phyloP scores from a whole-genome alignment of 1,284 basidiomycete species.

The Trametes polyzona region DNA sequence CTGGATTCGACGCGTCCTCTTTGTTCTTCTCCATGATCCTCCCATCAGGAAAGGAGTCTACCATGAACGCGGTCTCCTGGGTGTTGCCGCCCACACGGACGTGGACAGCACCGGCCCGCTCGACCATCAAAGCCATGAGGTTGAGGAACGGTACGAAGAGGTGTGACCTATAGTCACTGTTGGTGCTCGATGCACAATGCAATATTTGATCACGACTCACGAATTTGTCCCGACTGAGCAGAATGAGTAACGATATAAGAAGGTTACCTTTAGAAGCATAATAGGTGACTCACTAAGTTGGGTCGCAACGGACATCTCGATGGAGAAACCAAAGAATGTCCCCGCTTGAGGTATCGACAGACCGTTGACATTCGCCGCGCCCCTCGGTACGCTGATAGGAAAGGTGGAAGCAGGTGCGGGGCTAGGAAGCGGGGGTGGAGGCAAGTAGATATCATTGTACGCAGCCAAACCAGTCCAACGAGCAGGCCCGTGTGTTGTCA shows the following conservation, averaged over 20 bases:
- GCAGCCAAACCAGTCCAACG: constrained; percentile 6
- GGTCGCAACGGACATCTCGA: constrained; percentile 73
- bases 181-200: no score
- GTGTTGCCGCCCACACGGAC: constrained; percentile 79
- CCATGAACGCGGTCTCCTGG: constrained; percentile 55
- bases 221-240: constrained; percentile 21
- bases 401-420: constrained; percentile 27
- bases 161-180: constrained; percentile 38
- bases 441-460: constrained; percentile 23
- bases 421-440: constrained; percentile 25
- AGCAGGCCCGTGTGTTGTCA: constrained; percentile 3
- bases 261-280: background rate
- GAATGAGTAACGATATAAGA: background rate
- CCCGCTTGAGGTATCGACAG: constrained; percentile 60
- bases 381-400: constrained; percentile 15
- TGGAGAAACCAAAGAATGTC: constrained; percentile 70
- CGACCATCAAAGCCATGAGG: constrained; percentile 63
- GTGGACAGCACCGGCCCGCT: constrained; percentile 55
- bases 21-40: constrained; percentile 50
- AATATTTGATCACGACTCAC: background rate
- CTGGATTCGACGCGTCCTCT: constrained; percentile 9
- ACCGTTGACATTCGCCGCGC: constrained; percentile 5
- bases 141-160: constrained; percentile 72
- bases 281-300: constrained; percentile 42
- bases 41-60: constrained; percentile 48